phyloP scores from a whole-genome alignment of 2,329 filamentous ascomycete species.

The Xylariaceae sp. region DNA sequence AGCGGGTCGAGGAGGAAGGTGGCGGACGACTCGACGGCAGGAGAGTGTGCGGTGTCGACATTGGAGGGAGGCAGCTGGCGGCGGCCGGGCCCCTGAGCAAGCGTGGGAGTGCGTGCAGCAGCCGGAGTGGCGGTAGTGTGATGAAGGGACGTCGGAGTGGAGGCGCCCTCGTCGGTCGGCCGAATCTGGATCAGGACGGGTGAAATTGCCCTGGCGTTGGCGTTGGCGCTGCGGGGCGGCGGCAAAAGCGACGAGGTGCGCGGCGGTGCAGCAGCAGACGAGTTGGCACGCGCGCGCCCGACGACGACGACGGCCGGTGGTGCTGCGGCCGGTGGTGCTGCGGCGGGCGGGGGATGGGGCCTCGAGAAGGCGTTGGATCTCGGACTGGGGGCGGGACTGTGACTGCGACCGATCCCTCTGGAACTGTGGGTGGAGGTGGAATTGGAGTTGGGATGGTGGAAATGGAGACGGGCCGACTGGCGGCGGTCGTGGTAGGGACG shows the following conservation, averaged over 20 bases:
- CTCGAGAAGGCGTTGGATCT: too few relatives aligned
- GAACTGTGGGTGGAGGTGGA: too few relatives aligned
- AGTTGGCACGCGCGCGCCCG: conserved; percentile 6
- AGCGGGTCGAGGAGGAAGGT: conserved; percentile 11
- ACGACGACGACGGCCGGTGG: conserved; percentile 1
- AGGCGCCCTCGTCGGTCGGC: too few relatives aligned
- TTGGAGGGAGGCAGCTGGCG: conserved; percentile 3
- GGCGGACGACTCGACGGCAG: conserved; percentile 2
- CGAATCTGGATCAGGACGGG: conserved; percentile 3
- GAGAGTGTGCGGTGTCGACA: conserved; percentile 6
- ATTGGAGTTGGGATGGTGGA: too few relatives aligned
- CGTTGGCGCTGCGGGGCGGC: conserved; percentile 11
- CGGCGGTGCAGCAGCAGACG: conserved; percentile 8
- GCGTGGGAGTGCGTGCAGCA: not conserved
- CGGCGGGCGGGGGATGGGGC: too few relatives aligned
- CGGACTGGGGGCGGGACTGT: conserved; percentile 1
- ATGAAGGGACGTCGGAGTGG: not conserved
- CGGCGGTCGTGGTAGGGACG: too few relatives aligned
- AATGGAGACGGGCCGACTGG: too few relatives aligned
- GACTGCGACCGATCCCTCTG: conserved; percentile 4
- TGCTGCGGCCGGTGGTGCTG: too few relatives aligned
- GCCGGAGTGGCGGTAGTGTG: not conserved
- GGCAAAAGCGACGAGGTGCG: conserved; percentile 12
- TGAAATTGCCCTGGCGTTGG: conserved; percentile 3
- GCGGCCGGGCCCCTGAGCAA: not conserved